These are phyloP conservation scores for Coniochaeta sp. DNA, from an alignment of 2,329 filamentous ascomycete species.

Conservation along the genomic window DNA sequence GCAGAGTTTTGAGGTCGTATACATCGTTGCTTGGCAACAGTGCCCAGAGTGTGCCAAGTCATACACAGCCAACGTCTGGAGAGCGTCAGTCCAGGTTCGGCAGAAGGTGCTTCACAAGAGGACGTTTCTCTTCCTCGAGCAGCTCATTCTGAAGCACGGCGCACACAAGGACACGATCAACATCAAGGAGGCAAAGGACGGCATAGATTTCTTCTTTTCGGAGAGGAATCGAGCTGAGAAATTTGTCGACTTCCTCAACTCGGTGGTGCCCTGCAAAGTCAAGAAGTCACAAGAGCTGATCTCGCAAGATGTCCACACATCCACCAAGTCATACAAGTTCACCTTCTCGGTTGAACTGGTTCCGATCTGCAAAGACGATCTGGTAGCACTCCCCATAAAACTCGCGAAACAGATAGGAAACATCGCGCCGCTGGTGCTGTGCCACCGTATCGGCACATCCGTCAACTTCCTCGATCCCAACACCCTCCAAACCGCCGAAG, in stretches of 20 bases:
- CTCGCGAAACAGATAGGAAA: constrained; percentile 83
- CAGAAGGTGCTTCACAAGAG: constrained; percentile 97
- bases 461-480: constrained; percentile 85
- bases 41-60: constrained; percentile 94
- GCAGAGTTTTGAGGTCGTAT: constrained; percentile 92
- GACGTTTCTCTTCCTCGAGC: constrained; percentile 65
- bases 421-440: constrained; percentile 78
- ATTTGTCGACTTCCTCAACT: constrained; percentile 69
- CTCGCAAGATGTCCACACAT: constrained; percentile 86
- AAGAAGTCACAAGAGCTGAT: constrained; percentile 60
- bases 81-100: constrained; percentile 86
- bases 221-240: constrained; percentile 82
- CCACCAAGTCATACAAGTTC: constrained; percentile 90
- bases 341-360: constrained; percentile 83
- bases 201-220: constrained; percentile 92
- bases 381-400: constrained; percentile 87
- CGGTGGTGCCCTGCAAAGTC: constrained; percentile 59
- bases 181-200: constrained; percentile 94
- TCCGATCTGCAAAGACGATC: constrained; percentile 93
- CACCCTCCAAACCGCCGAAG: constrained; percentile 84
- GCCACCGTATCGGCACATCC: constrained; percentile 80
- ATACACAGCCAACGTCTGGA: constrained; percentile 94
- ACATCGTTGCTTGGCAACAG: constrained; percentile 83
- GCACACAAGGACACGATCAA: constrained; percentile 93
- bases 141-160: constrained; percentile 89